Evolutionary conservation across 75 land plant species (phyloP).

Genomic region (Sequoiadendron giganteum): DNA sequence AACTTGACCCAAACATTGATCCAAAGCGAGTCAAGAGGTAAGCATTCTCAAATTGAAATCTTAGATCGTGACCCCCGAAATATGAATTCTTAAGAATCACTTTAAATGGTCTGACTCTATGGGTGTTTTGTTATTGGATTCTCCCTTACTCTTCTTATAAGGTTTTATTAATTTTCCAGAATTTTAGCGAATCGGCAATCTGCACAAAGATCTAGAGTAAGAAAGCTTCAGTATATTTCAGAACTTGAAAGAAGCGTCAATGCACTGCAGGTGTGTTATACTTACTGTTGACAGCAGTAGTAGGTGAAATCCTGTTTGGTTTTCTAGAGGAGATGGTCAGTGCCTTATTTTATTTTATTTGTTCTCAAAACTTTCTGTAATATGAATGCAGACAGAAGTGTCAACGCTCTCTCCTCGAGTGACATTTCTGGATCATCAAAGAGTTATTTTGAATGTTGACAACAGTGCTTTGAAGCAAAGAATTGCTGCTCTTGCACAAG

Average conservation of each 20-base stretch:
- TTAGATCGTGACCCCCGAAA: neutral
- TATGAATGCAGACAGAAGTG: conserved; percentile 68
- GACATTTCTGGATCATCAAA: conserved; percentile 85
- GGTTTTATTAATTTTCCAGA: conserved; percentile 29
- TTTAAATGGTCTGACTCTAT: neutral
- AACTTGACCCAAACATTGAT: conserved; percentile 48
- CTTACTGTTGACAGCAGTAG: neutral
- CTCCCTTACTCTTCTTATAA: neutral
- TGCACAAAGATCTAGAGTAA: conserved; percentile 89
- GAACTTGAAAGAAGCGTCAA: conserved; percentile 91
- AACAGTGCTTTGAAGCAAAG: conserved; percentile 87
- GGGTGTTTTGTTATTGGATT: neutral
- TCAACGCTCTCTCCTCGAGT: conserved; percentile 85
- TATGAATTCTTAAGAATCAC: neutral
- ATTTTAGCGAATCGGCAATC: conserved; percentile 91
- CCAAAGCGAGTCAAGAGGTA: conserved; percentile 89
- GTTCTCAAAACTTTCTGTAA: neutral
- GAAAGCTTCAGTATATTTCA: conserved; percentile 95
- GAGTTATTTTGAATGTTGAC: conserved; percentile 76
- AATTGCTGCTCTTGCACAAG: conserved; percentile 86
- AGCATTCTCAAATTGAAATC: neutral
- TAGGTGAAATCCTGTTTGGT: neutral
- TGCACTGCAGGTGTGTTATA: conserved; percentile 61
- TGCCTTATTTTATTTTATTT: neutral
- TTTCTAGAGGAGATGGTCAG: neutral